phyloP scores from a whole-genome alignment of 2,329 filamentous ascomycete genomes.

The Hypomyces perniciosus region DNA sequence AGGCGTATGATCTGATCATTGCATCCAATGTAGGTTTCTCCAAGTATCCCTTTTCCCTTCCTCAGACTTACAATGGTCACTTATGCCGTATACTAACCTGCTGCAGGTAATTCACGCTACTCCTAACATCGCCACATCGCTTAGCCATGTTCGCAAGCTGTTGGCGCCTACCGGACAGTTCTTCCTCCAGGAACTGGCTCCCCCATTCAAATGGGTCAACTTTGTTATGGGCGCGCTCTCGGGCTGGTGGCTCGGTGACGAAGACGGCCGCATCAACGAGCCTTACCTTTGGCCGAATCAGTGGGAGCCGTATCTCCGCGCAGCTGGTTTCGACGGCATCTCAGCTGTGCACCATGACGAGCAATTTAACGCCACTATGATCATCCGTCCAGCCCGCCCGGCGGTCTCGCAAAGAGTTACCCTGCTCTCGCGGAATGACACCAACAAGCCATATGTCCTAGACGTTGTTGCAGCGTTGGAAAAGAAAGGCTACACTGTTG shows the following conservation, averaged over 20 bases:
- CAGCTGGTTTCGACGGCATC: conserved; percentile 19
- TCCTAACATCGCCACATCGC: conserved; percentile 13
- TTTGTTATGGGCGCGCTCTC: background rate
- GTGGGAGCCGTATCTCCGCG: conserved; percentile 23
- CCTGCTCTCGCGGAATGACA: background rate
- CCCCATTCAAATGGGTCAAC: background rate
- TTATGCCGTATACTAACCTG: background rate
- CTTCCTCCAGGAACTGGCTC: too few species aligned
- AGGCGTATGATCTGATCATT: conserved; percentile 20
- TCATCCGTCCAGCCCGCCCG: background rate
- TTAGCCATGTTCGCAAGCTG: conserved; percentile 17
- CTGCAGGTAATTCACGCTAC: conserved; percentile 21
- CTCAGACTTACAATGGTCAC: background rate
- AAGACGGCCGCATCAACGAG: conserved; percentile 14
- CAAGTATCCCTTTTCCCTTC: background rate
- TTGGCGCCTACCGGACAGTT: conserved; percentile 24
- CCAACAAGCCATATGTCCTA: background rate
- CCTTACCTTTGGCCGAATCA: conserved; percentile 20
- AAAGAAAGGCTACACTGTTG: background rate
- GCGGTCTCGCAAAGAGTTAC: background rate
- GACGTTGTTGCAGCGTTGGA: background rate
- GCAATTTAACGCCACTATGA: background rate
- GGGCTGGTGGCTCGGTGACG: conserved; percentile 1
- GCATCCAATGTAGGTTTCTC: conserved; percentile 15
- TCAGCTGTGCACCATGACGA: background rate